Base-by-base conservation (phyloP, 345 rosid genomes). In the Arabis hirsuta region DNA sequence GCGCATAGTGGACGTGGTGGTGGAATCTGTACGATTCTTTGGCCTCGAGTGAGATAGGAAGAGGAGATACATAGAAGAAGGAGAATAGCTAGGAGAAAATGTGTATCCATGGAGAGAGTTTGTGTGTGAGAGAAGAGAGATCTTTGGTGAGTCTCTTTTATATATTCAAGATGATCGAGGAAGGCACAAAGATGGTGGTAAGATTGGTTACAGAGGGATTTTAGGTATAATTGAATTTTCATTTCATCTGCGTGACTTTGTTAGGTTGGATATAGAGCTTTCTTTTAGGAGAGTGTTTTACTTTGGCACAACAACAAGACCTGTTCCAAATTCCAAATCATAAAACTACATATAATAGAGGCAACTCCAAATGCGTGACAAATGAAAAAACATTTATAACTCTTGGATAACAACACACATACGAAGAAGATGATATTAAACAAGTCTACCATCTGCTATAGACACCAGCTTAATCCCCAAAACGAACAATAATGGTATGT, bases 1-100 rank as follows among this genome's bases (percentile, higher is more conserved):
- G 81, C 63, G 38, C 97, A 94, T 16, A 91, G 84, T 4, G 92
- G 92, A 26, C 62, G 85, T 2, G 78, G 84, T 29, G 79, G 58
- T 29, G 80, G 80, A 29, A 76, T 76, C 27, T 63, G 72, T 0
- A 76, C 51, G 22, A 62, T 59, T 50, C 61, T 64, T n/a, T 70
- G 80, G 72, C 80, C 75, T 39, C 26, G 32, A 5, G 76, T 56
- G 55, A 70, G 14, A 32, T 60, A 55, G 19, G 71, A 62, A 55
- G 71, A 62, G 7, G 61, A 55, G 42, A 64, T 8, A 20, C 43
- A n/a, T 6, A 70, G 60, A 12, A 70, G 54, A 12, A 44, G 19
- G 7, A 69, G 48, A 56, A 59, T 31, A 42, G 62, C 55, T 76
- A 53, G 55, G 51, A 70, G n/a, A 20, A 63, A 62, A 55, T 56